phyloP scores from a whole-genome alignment of 148 eudicot species.

The Heliosperma pusillum region DNA sequence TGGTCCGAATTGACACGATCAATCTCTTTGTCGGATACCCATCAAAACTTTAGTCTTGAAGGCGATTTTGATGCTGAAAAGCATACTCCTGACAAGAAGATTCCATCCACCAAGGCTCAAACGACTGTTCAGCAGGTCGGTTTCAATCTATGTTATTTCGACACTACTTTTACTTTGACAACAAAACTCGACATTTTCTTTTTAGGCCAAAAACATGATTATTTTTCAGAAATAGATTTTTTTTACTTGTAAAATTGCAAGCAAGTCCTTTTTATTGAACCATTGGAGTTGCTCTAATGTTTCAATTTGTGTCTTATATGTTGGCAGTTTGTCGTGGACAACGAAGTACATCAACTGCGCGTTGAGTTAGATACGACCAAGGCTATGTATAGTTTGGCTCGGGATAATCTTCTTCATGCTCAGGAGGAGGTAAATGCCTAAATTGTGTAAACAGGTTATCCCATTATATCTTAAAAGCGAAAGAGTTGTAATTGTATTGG shows the following conservation, averaged over 20 bases:
- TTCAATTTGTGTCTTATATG: neutral
- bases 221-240: no score
- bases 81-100: conserved; percentile 12
- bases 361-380: conserved; percentile 52
- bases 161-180: neutral
- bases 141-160: neutral
- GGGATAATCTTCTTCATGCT: conserved; percentile 59
- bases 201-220: no score
- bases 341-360: conserved; percentile 55
- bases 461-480: no score
- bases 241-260: no score
- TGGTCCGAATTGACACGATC: conserved; percentile 28
- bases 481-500: no score
- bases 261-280: no score
- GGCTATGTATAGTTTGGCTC: conserved; percentile 58
- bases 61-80: conserved; percentile 17
- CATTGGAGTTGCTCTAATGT: no score
- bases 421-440: conserved; percentile 49
- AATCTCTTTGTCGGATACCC: conserved; percentile 24
- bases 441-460: no score
- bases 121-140: conserved; percentile 25
- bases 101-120: conserved; percentile 14
- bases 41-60: conserved; percentile 15
- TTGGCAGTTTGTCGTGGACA: conserved; percentile 50
- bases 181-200: neutral